Evolutionary conservation across 2,329 filamentous ascomycete species (phyloP).

Genomic region (Lasiodiplodia citricola): DNA sequence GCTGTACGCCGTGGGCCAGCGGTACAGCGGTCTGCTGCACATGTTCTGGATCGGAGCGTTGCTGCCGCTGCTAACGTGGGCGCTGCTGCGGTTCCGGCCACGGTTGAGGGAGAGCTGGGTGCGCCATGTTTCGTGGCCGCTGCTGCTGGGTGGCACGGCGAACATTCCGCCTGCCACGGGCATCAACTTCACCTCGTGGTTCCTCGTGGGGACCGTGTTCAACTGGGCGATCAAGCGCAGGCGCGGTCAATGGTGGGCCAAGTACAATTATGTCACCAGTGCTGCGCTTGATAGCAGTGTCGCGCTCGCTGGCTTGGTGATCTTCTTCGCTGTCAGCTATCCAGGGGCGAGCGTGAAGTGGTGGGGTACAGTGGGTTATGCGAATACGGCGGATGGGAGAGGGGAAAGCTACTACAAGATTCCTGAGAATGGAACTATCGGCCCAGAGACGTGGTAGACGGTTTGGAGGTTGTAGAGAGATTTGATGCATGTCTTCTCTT

Average conservation of each 20-base stretch:
- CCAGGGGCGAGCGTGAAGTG: conserved; percentile 63
- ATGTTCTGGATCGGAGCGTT: conserved; percentile 73
- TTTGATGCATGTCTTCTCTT: too few relatives aligned
- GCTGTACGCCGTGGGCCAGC: conserved; percentile 68
- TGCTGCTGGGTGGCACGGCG: conserved; percentile 33
- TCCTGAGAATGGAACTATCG: background rate
- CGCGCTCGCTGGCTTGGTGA: conserved; percentile 68
- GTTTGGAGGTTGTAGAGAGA: background rate
- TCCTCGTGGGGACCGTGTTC: conserved; percentile 68
- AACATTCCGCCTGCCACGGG: conserved; percentile 68
- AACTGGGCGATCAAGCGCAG: conserved; percentile 70
- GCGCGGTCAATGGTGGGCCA: conserved; percentile 75
- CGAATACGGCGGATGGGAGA: conserved; percentile 52
- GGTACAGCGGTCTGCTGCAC: conserved; percentile 70
- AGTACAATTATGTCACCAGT: conserved; percentile 78
- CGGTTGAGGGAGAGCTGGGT: conserved; percentile 67
- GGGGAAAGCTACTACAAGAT: conserved; percentile 25
- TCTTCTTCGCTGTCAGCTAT: conserved; percentile 72
- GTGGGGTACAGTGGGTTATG: conserved; percentile 63
- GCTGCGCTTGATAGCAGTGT: conserved; percentile 73
- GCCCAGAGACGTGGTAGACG: background rate
- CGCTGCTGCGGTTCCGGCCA: conserved; percentile 69
- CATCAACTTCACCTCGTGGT: conserved; percentile 75
- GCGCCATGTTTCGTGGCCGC: conserved; percentile 62
- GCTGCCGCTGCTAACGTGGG: conserved; percentile 65